Evolutionary conservation across 805 yeast genomes (phyloP).

Genomic region (Candida xyloterini): DNA sequence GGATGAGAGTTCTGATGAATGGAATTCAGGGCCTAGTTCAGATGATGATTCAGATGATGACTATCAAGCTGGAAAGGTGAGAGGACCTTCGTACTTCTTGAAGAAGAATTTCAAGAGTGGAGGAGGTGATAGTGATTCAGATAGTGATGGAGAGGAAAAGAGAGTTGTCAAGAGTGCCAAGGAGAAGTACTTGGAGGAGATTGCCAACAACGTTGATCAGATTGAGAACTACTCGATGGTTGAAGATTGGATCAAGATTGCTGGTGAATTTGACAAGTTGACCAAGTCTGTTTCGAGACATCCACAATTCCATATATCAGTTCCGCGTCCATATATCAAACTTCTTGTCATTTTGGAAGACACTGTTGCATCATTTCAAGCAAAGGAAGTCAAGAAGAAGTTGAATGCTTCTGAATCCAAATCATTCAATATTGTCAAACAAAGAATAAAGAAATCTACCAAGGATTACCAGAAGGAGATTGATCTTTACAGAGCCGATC

Average conservation of each 20-base stretch:
- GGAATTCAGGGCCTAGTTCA: slow-evolving; percentile 42
- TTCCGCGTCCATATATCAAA: slow-evolving; percentile 70
- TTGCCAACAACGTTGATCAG: slow-evolving; percentile 61
- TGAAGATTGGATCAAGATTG: slow-evolving; percentile 76
- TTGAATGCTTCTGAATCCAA: slow-evolving; percentile 79
- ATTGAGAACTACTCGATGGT: slow-evolving; percentile 67
- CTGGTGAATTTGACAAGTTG: slow-evolving; percentile 75
- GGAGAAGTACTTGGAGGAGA: slow-evolving; percentile 88
- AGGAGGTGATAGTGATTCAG: slow-evolving; percentile 36
- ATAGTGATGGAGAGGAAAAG: slow-evolving; percentile 60
- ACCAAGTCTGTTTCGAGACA: slow-evolving; percentile 64
- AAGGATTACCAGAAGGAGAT: slow-evolving; percentile 66
- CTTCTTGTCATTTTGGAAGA: slow-evolving; percentile 72
- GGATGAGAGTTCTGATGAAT: slow-evolving; percentile 43
- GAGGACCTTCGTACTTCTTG: slow-evolving; percentile 55
- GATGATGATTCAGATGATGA: slow-evolving; percentile 42
- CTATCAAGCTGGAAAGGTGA: slow-evolving; percentile 29
- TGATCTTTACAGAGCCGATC: slow-evolving; percentile 59
- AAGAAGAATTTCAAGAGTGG: slow-evolving; percentile 47
- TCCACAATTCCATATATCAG: slow-evolving; percentile 69
- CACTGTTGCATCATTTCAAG: slow-evolving; percentile 48
- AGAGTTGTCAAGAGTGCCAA: slow-evolving; percentile 90
- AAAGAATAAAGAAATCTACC: slow-evolving; percentile 77
- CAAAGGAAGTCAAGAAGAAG: slow-evolving; percentile 59
- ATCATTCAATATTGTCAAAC: slow-evolving; percentile 83